Evolutionary conservation across 2,329 filamentous ascomycete genomes (phyloP).

Genomic region (Penicillium corylophilum): DNA sequence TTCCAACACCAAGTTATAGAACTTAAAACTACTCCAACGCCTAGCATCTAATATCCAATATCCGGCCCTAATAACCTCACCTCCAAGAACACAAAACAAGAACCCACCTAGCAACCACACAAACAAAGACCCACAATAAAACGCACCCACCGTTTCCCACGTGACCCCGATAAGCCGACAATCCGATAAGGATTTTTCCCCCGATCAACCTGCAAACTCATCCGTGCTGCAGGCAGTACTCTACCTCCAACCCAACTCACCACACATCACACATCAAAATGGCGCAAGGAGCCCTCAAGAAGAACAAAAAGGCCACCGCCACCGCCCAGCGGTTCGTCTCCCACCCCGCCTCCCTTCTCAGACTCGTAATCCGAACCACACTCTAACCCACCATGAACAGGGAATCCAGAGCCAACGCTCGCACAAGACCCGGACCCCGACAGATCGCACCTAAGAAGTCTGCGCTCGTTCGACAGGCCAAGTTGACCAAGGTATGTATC

Average conservation of each 20-base stretch:
- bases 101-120: neutral
- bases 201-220: neutral
- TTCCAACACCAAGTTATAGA: no score
- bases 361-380: no score
- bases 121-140: neutral
- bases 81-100: no score
- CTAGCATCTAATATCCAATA: neutral
- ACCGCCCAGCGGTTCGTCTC: slow-evolving; percentile 40
- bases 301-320: slow-evolving; percentile 34
- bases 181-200: slow-evolving; percentile 10
- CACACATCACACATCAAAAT: slow-evolving; percentile 27
- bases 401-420: slow-evolving; percentile 31
- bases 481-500: slow-evolving; percentile 59
- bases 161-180: slow-evolving; percentile 2
- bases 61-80: no score
- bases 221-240: slow-evolving; percentile 10
- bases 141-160: neutral
- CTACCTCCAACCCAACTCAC: neutral
- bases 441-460: slow-evolving; percentile 67
- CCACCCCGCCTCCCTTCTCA: neutral
- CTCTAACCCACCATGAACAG: neutral
- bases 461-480: slow-evolving; percentile 58
- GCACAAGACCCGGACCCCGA: slow-evolving; percentile 58
- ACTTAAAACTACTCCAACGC: neutral
- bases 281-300: slow-evolving; percentile 53